Conservation (phyloP, 352 stramenopile species). For the Pythium aquatile region DNA sequence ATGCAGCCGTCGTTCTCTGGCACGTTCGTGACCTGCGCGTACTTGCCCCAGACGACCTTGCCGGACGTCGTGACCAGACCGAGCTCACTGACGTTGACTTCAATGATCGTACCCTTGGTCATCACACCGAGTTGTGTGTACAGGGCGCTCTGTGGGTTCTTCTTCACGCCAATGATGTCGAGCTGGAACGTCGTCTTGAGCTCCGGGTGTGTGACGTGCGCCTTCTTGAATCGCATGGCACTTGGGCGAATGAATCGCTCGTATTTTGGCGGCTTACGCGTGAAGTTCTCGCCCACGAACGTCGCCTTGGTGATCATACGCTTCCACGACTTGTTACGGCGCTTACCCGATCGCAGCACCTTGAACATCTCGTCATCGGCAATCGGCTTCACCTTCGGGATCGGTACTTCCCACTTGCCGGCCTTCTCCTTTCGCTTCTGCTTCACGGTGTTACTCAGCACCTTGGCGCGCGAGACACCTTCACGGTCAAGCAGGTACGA, state of each 20-base stretch:
- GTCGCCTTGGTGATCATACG: conserved; percentile 92
- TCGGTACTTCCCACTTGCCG: conserved; percentile 99
- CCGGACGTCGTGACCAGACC: conserved; percentile 98
- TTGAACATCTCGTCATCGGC: conserved; percentile 99
- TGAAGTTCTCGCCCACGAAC: conserved; percentile 99
- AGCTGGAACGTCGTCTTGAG: conserved; percentile 99
- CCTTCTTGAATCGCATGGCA: conserved; percentile 99
- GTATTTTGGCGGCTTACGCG: conserved; percentile 99
- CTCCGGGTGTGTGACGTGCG: conserved; percentile 99
- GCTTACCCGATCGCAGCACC: conserved; percentile 96
- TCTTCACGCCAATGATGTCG: conserved; percentile 99
- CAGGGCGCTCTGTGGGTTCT: conserved; percentile 97
- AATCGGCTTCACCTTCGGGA: conserved; percentile 98
- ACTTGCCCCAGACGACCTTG: conserved; percentile 99
- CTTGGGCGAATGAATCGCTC: conserved; percentile 99
- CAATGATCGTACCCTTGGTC: conserved; percentile 99
- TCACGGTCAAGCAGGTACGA: conserved; percentile 99
- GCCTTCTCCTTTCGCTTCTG: conserved; percentile 99
- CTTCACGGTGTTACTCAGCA: conserved; percentile 99
- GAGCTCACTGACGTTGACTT: conserved; percentile 99
- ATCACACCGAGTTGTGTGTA: conserved; percentile 99
- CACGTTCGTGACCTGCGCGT: conserved; percentile 99
- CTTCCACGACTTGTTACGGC: conserved; percentile 93
- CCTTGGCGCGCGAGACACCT: conserved; percentile 97
- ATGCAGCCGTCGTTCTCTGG: conserved; percentile 99